A percentile compares a stretch with the other conserved stretches of the same genome.
Conservation (phyloP, 495 filamentous ascomycete genomes). For the Penicillium angulare region DNA sequence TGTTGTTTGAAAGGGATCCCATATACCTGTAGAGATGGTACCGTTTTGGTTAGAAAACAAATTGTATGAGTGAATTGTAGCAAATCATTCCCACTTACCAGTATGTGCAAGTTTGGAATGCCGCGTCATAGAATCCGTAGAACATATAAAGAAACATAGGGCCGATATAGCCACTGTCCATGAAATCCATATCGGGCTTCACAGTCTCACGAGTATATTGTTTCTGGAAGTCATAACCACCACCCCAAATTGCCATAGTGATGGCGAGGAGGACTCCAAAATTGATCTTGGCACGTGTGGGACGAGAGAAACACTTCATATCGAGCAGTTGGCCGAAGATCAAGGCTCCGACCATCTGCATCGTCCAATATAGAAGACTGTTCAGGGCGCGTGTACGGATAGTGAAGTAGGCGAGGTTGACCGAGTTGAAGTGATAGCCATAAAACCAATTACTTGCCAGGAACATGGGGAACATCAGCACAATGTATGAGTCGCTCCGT, state of each 20-base stretch:
- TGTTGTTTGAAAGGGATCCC: conserved; percentile 88
- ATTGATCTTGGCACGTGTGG: conserved; percentile 70
- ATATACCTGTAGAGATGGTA: conserved; percentile 62
- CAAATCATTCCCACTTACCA: conserved; percentile 59
- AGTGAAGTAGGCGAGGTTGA: conserved; percentile 70
- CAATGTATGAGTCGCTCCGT: conserved; percentile 68
- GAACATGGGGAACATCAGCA: conserved; percentile 87
- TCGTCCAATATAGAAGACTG: conserved; percentile 79
- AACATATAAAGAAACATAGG: conserved; percentile 93
- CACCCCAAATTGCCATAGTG: conserved; percentile 84
- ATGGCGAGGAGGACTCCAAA: conserved; percentile 65
- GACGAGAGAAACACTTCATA: conserved; percentile 58
- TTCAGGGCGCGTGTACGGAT: conserved; percentile 82
- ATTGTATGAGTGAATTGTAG: neutral
- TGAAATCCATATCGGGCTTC: conserved; percentile 60
- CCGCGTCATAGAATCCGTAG: conserved; percentile 87
- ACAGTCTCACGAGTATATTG: conserved; percentile 55
- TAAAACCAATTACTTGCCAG: conserved; percentile 54
- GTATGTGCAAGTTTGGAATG: conserved; percentile 83
- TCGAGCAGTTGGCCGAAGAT: conserved; percentile 78
- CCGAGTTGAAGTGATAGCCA: conserved; percentile 50
- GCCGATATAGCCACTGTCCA: conserved; percentile 63
- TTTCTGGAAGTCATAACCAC: conserved; percentile 77
- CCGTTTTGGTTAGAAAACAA: neutral
- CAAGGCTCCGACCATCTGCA: conserved; percentile 83